Evolutionary conservation across 2,329 filamentous ascomycete species (phyloP).

Genomic region (Trichoderma afroharzianum): DNA sequence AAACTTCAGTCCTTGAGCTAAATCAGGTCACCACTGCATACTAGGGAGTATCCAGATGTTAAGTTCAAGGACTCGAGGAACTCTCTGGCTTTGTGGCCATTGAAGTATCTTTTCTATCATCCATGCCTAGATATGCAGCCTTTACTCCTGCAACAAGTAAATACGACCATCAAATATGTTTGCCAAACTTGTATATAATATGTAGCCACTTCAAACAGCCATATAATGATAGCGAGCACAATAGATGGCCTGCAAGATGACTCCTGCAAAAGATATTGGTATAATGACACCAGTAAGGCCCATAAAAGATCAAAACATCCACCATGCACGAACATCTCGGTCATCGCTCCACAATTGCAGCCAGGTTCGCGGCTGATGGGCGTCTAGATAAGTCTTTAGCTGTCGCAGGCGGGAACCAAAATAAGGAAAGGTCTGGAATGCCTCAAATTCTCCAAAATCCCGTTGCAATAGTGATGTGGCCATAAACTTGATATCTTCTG

Average conservation of each 20-base stretch:
- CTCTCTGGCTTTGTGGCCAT: background rate
- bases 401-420: background rate
- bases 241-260: background rate
- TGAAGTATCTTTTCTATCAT: background rate
- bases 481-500: background rate
- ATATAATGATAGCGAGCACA: background rate
- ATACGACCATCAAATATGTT: background rate
- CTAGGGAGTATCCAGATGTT: background rate
- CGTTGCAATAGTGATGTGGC: background rate
- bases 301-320: background rate
- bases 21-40: background rate
- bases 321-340: background rate
- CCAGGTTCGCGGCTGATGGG: background rate
- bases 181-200: background rate
- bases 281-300: background rate
- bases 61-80: background rate
- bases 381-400: background rate
- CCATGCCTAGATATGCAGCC: background rate
- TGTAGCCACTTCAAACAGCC: background rate
- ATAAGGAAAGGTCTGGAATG: background rate
- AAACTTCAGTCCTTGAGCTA: background rate
- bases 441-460: background rate
- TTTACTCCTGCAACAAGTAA: background rate
- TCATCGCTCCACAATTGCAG: background rate
- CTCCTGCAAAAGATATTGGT: background rate